These are phyloP conservation scores for Fusarium albidum DNA, from an alignment of 2,329 filamentous ascomycete genomes.

Conservation along the genomic window DNA sequence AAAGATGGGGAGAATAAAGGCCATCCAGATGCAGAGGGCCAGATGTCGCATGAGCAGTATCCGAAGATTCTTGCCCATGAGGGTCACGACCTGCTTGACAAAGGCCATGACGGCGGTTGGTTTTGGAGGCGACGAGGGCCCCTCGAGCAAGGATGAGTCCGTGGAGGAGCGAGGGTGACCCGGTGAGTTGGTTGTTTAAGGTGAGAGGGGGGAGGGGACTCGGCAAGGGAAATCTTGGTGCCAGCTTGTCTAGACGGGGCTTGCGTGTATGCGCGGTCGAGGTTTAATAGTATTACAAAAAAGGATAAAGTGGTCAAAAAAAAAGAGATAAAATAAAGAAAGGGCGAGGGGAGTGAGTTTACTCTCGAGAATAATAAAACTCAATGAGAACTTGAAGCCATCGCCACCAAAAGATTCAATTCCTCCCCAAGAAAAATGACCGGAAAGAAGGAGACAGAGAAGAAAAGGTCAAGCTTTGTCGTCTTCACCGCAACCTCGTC, in stretches of 20 bases:
- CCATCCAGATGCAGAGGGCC: constrained; percentile 61
- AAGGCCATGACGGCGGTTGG: constrained; percentile 57
- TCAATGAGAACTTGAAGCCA: not conserved
- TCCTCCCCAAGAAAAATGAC: not conserved
- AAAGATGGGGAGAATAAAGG: constrained; percentile 66
- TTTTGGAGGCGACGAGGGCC: constrained; percentile 15
- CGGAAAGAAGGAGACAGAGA: no score
- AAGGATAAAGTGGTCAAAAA: not conserved
- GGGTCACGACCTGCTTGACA: constrained; percentile 65
- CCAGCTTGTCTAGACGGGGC: not conserved
- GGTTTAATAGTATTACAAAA: not conserved
- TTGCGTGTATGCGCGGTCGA: not conserved
- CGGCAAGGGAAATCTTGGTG: not conserved
- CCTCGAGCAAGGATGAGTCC: not conserved
- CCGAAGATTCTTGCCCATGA: constrained; percentile 69
- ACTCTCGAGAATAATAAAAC: no score
- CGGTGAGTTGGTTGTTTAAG: not conserved
- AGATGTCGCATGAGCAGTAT: constrained; percentile 65
- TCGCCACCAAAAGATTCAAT: not conserved
- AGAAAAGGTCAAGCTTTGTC: not conserved
- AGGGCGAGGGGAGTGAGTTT: no score
- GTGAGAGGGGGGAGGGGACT: not conserved
- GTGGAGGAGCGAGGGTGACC: not conserved
- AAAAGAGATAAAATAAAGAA: not conserved
- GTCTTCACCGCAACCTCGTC: not conserved